phyloP scores from a whole-genome alignment of 345 rosid species.

The Salix koriyanagi region DNA sequence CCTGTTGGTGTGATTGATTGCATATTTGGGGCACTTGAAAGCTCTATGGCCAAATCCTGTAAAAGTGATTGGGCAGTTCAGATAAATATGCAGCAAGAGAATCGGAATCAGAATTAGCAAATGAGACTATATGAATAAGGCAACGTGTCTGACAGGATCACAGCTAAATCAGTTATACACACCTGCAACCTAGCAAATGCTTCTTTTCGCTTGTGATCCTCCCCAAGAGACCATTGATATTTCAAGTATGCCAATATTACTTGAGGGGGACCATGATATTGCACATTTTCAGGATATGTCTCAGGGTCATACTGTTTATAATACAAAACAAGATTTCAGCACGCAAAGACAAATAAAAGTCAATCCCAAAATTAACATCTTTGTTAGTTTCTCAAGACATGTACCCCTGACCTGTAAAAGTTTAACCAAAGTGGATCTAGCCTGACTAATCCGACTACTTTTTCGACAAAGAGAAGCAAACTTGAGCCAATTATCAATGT shows the following conservation, averaged over 20 bases:
- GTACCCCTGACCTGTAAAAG: conserved; percentile 66
- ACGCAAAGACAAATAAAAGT: conserved; percentile 4
- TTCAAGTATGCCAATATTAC: conserved; percentile 89
- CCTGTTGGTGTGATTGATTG: conserved; percentile 47
- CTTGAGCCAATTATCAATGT: conserved; percentile 91
- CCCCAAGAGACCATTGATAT: conserved; percentile 98
- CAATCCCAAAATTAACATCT: neutral
- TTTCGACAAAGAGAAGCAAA: conserved; percentile 89
- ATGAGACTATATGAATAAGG: conserved; percentile 6
- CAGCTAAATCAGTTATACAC: conserved; percentile 11
- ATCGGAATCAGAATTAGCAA: conserved; percentile 1
- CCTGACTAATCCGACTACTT: conserved; percentile 89
- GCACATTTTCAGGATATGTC: conserved; percentile 58
- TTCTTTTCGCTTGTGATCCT: conserved; percentile 87
- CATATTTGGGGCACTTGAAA: conserved; percentile 54
- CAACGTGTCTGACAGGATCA: neutral
- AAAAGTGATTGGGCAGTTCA: conserved; percentile 14
- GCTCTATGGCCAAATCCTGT: conserved; percentile 71
- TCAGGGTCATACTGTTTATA: conserved; percentile 83
- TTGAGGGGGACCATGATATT: conserved; percentile 89
- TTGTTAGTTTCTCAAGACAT: neutral
- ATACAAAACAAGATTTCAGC: conserved; percentile 13
- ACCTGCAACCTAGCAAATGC: conserved; percentile 89
- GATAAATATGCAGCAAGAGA: conserved; percentile 8
- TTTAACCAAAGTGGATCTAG: conserved; percentile 86